Evolutionary conservation across 2,329 filamentous ascomycete genomes (phyloP), one percentile per base, ranked within the genome.

Genomic region (Sclerotinia minor): DNA sequence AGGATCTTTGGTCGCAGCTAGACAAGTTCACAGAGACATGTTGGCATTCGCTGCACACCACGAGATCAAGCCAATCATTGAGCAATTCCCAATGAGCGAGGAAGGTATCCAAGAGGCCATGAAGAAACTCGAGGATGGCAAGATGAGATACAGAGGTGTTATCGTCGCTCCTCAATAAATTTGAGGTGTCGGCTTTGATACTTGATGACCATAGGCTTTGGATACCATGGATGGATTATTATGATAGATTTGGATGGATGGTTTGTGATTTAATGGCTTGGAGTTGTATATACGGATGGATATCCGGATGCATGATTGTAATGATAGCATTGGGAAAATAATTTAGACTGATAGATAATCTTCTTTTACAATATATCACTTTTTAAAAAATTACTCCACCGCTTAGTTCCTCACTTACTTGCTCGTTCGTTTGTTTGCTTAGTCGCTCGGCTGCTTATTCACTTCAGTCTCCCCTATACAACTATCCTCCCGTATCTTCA

Each of bases 61-160:
- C 77, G 80, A 82, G n/a, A 80, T 90, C 61, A 82, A 83, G 78
- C 82, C 86, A 3, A 87, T 86, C 83, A 80, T 89, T 47, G 78
- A 87, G 75, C 77, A 81, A 75, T 81, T 84, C 57, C 81, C 83
- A 0, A 81, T 90, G 81, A 83, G 81, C 71, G 81, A 83, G 15
- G 83, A 83, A 13, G 76, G 76, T 8, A 75, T 77, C 26, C 88
- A 87, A 75, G 76, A 83, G 75, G 81, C 80, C 3, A 79, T 89
- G 61, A 74, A 86, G 32, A 86, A 87, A 68, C 81, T 89, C 78
- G 82, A 83, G 15, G 78, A 78, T 1, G 87, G 86, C 0, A 85
- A 85, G 77, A 83, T 83, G 58, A 79, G 82, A 61, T 85, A 83
- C 72, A 76, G 83, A 68, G 83, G 81, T 70, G 81, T 83, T 5